Percentiles rank a stretch among this genome's conserved stretches.
Evolutionary conservation across 2,329 filamentous ascomycete species (phyloP).

Genomic region (Fusarium camptoceras): DNA sequence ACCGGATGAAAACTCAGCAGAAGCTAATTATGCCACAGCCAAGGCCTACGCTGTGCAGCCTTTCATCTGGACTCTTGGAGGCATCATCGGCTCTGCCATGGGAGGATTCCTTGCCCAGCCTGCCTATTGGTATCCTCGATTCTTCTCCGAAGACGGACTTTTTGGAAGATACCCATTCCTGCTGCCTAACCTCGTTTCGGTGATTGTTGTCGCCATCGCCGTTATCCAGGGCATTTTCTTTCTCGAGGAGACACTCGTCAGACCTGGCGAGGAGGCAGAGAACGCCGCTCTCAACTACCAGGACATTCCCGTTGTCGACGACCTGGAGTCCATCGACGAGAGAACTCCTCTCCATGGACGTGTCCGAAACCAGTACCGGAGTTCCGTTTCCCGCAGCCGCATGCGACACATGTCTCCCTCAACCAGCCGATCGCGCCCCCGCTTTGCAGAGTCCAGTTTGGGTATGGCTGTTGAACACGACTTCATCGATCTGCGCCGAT

Average conservation of each 20-base stretch:
- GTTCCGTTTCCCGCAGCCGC: conserved; percentile 19
- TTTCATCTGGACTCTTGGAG: conserved; percentile 88
- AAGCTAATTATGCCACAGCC: conserved; percentile 21
- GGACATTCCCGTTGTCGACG: conserved; percentile 34
- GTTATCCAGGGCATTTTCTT: conserved; percentile 73
- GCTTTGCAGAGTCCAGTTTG: conserved; percentile 40
- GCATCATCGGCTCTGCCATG: conserved; percentile 86
- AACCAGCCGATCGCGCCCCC: conserved; percentile 33
- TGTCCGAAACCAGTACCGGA: conserved; percentile 34
- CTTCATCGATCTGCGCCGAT: conserved; percentile 44
- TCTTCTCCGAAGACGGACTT: conserved; percentile 60
- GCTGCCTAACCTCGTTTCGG: conserved; percentile 62
- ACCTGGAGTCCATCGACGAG: conserved; percentile 39
- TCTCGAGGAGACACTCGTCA: conserved; percentile 59
- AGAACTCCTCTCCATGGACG: conserved; percentile 24
- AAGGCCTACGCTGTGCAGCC: conserved; percentile 88
- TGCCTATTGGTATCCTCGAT: conserved; percentile 75
- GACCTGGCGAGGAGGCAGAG: background rate
- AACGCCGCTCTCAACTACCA: conserved; percentile 29
- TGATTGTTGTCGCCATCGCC: conserved; percentile 72
- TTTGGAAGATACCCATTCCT: conserved; percentile 74
- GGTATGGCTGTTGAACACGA: conserved; percentile 39
- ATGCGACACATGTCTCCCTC: conserved; percentile 32
- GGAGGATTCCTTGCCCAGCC: conserved; percentile 78
- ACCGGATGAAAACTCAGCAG: rapidly evolving